Evolutionary conservation across 192 early-diverging fungal species (phyloP).

Genomic region (Entomortierella lignicola): DNA sequence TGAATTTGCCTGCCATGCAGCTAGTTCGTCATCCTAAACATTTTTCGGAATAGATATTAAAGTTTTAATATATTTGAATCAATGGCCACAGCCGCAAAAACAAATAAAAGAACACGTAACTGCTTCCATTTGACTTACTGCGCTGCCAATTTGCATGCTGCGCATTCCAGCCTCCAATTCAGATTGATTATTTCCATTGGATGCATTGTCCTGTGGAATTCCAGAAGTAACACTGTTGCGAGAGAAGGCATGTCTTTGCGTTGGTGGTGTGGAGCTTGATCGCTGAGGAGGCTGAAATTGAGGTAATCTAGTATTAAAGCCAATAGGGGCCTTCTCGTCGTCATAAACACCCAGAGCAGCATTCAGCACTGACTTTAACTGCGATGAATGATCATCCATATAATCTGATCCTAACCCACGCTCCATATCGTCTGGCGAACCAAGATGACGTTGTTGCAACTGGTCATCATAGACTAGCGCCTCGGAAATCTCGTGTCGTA

Average conservation of each 20-base stretch:
- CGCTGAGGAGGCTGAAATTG: slow-evolving; percentile 65
- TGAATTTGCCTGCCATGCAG: slow-evolving; percentile 53
- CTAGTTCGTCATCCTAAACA: slow-evolving; percentile 55
- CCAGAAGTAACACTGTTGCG: slow-evolving; percentile 37
- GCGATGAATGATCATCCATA: slow-evolving; percentile 26
- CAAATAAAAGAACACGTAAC: neutral
- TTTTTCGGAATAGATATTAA: neutral
- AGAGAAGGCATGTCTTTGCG: slow-evolving; percentile 58
- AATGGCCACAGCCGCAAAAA: neutral
- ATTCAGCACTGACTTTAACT: slow-evolving; percentile 69
- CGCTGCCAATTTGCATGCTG: slow-evolving; percentile 59
- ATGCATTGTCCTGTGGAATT: slow-evolving; percentile 38
- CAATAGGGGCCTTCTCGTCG: slow-evolving; percentile 55
- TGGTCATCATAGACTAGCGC: slow-evolving; percentile 53
- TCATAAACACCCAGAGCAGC: slow-evolving; percentile 70
- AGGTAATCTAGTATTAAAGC: slow-evolving; percentile 38
- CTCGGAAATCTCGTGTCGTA: slow-evolving; percentile 41
- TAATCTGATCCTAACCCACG: neutral
- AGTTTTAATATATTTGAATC: neutral
- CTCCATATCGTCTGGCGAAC: slow-evolving; percentile 31
- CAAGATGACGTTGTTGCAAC: slow-evolving; percentile 18
- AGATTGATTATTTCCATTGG: slow-evolving; percentile 34
- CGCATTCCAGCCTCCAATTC: slow-evolving; percentile 66
- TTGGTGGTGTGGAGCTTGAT: slow-evolving; percentile 75
- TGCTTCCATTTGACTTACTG: slow-evolving; percentile 21